phyloP scores from a whole-genome alignment of 1,284 basidiomycete species.

The Puccinia novopanici region DNA sequence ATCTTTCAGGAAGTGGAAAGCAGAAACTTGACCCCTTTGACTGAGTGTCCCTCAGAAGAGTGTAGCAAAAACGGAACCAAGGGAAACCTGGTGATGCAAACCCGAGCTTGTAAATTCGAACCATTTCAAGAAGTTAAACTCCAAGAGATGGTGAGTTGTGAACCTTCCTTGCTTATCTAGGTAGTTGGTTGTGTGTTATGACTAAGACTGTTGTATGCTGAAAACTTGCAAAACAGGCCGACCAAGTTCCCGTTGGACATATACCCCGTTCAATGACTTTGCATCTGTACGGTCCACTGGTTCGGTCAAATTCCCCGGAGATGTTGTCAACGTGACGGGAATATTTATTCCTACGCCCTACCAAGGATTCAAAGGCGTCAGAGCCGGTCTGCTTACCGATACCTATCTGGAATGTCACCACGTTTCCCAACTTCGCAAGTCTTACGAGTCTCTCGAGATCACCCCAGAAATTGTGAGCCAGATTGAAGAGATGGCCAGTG shows the following conservation, averaged over 20 bases:
- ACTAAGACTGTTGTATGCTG: background rate
- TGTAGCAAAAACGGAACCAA: constrained; percentile 85
- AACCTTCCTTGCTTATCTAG: background rate
- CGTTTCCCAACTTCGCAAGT: constrained; percentile 93
- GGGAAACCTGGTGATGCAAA: constrained; percentile 96
- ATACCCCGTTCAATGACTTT: constrained; percentile 98
- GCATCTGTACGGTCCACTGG: constrained; percentile 86
- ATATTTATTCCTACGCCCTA: constrained; percentile 87
- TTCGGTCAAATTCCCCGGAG: constrained; percentile 92
- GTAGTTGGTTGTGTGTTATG: background rate
- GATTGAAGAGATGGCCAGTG: constrained; percentile 72
- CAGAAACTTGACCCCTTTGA: constrained; percentile 85
- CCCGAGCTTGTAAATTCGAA: constrained; percentile 91
- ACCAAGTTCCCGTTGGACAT: constrained; percentile 98
- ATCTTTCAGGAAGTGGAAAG: constrained; percentile 97
- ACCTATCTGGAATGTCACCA: constrained; percentile 92
- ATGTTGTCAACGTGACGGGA: constrained; percentile 87
- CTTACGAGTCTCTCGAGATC: constrained; percentile 89
- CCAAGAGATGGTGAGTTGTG: constrained; percentile 85
- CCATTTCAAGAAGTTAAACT: constrained; percentile 99
- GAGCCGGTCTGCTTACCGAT: constrained; percentile 92
- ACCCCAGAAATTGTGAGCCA: constrained; percentile 78
- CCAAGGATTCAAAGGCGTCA: constrained; percentile 81
- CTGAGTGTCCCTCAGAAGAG: constrained; percentile 69
- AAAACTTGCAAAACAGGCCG: constrained; percentile 67